Conservation (phyloP, 2,329 filamentous ascomycete genomes). For the Penicillium sp. region DNA sequence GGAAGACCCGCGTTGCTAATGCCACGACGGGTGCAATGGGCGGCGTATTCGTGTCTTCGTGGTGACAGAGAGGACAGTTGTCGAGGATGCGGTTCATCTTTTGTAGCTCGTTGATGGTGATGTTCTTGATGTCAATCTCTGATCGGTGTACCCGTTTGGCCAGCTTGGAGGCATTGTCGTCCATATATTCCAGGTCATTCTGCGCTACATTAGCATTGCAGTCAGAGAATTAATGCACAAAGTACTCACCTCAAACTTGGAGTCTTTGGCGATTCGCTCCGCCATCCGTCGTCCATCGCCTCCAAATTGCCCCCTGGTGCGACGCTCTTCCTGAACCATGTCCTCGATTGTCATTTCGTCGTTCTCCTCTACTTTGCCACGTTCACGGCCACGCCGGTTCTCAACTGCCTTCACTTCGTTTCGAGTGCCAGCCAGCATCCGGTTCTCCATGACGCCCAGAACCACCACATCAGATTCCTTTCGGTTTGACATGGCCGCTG, state of each 20-base stretch:
- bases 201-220: too few species aligned
- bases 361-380: constrained; percentile 78
- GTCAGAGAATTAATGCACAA: too few species aligned
- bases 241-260: constrained; percentile 65
- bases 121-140: constrained; percentile 76
- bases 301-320: constrained; percentile 66
- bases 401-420: constrained; percentile 69
- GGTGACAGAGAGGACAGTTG: constrained; percentile 79
- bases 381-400: constrained; percentile 72
- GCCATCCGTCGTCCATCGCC: constrained; percentile 76
- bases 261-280: constrained; percentile 87
- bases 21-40: constrained; percentile 79
- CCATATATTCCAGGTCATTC: constrained; percentile 80
- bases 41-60: constrained; percentile 69
- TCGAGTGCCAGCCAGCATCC: constrained; percentile 69
- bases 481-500: constrained; percentile 51
- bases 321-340: constrained; percentile 89
- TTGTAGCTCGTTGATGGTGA: constrained; percentile 78
- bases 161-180: constrained; percentile 87
- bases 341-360: constrained; percentile 94
- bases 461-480: constrained; percentile 64
- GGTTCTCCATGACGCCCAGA: constrained; percentile 77
- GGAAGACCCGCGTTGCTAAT: constrained; percentile 72
- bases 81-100: constrained; percentile 81
- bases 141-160: constrained; percentile 80